Evolutionary conservation across 1,284 basidiomycete species (phyloP), one percentile per base, ranked within the genome.

Genomic region (Stygiomarasmius scandens): DNA sequence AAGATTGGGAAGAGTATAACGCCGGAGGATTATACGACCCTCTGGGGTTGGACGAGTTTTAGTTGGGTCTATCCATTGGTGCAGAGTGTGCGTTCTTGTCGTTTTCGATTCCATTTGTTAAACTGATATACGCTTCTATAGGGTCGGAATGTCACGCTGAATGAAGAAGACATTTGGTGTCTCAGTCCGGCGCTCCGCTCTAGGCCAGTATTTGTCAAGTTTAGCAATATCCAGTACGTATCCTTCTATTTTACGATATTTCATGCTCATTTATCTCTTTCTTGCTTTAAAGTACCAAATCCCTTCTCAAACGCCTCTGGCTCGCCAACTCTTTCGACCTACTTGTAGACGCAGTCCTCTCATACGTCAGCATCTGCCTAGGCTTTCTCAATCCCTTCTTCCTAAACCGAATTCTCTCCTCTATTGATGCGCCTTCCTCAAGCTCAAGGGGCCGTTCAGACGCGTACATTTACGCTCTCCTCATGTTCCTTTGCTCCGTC

Each of bases 31-130:
- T 86, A 87, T 61, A 89, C 89, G 3, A 80, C 85, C 0, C 76
- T 95, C 0, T 87, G 81, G 73, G 80, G 84, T 5, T 94, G 92
- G 89, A 73, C 90, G n/a, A 86, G 88, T 0, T 95, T 95, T 73
- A 73, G 68, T 25, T 95, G 93, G 93, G 78, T 95, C 47, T 79
- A 82, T 58, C 84, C 86, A 0, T 76, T 94, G 23, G 80, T 95
- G 58, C 66, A 73, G 53, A 74, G 70, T 24, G 80, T 80, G 61
- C 23, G 23, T 29, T 34, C 55, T 25, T 25, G 9, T 20, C 1
- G n/a, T n/a, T 38, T 46, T 10, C n/a, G n/a, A n/a, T 56, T 19
- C 38, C 34, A 32, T 48, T 41, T 23, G 32, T 24, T 32, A 43
- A n/a, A n/a, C n/a, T n/a, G n/a, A n/a, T n/a, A n/a, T n/a, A 19